Percentiles rank a stretch among this genome's conserved stretches.
Conservation (phyloP, 768 basidiomycete species). For the Suillus paluster region DNA sequence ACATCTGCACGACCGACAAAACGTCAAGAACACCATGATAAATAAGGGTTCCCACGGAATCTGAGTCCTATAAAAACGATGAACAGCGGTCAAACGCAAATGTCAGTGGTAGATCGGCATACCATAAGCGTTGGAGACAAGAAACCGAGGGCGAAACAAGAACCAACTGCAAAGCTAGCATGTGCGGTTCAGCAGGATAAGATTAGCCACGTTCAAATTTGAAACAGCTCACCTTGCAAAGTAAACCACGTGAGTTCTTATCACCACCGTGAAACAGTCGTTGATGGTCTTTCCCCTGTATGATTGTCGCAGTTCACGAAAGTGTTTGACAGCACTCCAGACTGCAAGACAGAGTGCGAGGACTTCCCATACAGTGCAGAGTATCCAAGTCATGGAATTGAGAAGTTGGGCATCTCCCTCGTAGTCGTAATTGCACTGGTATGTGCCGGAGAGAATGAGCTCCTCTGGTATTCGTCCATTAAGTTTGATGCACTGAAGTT, state of each 20-base stretch:
- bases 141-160: neutral
- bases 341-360: neutral
- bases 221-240: neutral
- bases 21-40: neutral
- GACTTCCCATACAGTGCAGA: neutral
- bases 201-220: neutral
- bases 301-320: neutral
- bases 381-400: neutral
- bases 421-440: neutral
- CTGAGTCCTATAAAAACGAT: neutral
- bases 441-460: neutral
- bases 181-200: neutral
- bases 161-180: neutral
- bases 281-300: neutral
- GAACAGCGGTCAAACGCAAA: too few species aligned
- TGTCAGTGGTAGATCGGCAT: neutral
- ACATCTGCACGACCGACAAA: neutral
- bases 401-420: neutral
- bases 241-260: neutral
- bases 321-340: neutral
- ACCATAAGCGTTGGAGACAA: neutral
- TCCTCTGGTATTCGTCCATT: neutral
- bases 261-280: neutral
- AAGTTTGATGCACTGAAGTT: neutral
- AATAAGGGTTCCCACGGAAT: neutral